These are phyloP conservation scores for Clausena lansium DNA, from an alignment of 345 rosid species.

Conservation along the genomic window DNA sequence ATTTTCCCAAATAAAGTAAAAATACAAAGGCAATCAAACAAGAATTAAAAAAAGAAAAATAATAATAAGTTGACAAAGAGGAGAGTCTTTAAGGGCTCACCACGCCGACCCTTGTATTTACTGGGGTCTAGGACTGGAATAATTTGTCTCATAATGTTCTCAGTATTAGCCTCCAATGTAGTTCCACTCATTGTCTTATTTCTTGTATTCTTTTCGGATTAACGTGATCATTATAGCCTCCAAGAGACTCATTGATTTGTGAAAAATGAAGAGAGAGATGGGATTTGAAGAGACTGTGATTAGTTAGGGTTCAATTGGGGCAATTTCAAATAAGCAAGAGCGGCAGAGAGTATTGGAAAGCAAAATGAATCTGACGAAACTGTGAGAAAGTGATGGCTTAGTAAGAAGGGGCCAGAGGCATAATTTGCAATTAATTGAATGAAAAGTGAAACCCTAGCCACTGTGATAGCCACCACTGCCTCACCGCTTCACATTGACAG, in stretches of 20 bases:
- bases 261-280: no score
- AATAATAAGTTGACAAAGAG: background rate
- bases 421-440: no score
- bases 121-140: conserved; percentile 60
- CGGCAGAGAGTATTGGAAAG: no score
- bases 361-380: no score
- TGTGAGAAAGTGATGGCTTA: no score
- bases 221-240: conserved; percentile 26
- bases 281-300: no score
- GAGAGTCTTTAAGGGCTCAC: conserved; percentile 28
- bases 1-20: conserved; percentile 55
- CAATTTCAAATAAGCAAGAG: no score
- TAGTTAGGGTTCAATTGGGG: no score
- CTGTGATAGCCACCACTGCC: no score
- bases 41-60: background rate
- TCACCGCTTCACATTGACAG: no score
- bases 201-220: conserved; percentile 36
- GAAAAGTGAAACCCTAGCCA: no score
- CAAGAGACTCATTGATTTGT: conserved; percentile 22
- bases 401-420: no score
- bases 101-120: conserved; percentile 93
- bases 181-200: conserved; percentile 27
- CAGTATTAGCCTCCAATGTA: conserved; percentile 65
- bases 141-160: conserved; percentile 53
- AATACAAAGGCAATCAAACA: background rate